Percentiles rank a stretch among this genome's conserved stretches.
These are phyloP conservation scores for Mycena galopus DNA, from an alignment of 768 basidiomycete genomes.

Conservation along the genomic window DNA sequence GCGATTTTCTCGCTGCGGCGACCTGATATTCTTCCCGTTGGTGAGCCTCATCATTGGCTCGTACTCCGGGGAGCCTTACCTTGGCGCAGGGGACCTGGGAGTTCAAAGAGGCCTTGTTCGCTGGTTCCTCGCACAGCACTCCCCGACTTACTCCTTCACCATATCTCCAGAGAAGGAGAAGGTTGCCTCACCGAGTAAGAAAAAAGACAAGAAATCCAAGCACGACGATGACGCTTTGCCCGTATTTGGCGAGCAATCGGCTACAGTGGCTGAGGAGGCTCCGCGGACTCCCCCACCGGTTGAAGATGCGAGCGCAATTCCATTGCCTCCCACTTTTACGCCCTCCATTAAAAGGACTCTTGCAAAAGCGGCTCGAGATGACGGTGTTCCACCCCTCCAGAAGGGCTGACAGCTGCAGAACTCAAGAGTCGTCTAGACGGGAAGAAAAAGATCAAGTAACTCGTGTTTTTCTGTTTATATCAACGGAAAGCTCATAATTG, in stretches of 20 bases:
- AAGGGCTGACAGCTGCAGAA: conserved; percentile 66
- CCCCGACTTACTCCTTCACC: conserved; percentile 59
- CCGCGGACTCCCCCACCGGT: conserved; percentile 38
- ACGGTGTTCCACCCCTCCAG: conserved; percentile 57
- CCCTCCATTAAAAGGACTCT: conserved; percentile 74
- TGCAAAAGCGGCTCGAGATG: conserved; percentile 48
- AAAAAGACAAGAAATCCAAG: conserved; percentile 34
- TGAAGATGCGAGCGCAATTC: conserved; percentile 43
- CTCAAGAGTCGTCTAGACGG: conserved; percentile 73
- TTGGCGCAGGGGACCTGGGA: conserved; percentile 78
- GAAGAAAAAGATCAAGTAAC: conserved; percentile 80
- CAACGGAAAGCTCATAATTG: conserved; percentile 6
- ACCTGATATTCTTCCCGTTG: conserved; percentile 82
- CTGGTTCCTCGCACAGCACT: conserved; percentile 77
- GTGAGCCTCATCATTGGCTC: conserved; percentile 52
- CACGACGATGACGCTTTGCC: conserved; percentile 52
- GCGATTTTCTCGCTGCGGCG: conserved; percentile 89
- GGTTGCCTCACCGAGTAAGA: conserved; percentile 25
- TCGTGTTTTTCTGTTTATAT: background rate
- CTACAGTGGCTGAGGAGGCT: conserved; percentile 12
- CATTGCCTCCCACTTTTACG: conserved; percentile 72
- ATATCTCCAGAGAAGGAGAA: conserved; percentile 64
- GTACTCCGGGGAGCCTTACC: conserved; percentile 6
- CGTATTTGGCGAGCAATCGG: conserved; percentile 34
- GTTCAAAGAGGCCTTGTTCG: conserved; percentile 81